Conservation (phyloP, 2,329 filamentous ascomycete genomes). For the Colletotrichum tabaci region DNA sequence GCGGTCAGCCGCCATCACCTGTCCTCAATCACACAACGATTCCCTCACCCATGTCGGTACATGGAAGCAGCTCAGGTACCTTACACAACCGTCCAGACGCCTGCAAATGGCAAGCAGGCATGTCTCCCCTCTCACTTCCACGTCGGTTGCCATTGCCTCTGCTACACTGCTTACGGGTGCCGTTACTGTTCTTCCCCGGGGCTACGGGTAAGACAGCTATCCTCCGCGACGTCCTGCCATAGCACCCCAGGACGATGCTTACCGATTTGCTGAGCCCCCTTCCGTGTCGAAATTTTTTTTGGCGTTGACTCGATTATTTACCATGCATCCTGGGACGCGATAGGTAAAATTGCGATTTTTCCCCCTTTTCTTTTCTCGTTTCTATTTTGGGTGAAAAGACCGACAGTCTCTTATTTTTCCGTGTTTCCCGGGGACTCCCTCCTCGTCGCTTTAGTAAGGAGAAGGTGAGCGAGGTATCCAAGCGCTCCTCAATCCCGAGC, state of each 20-base stretch:
- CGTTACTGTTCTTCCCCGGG: constrained; percentile 19
- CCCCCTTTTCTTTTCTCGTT: not conserved
- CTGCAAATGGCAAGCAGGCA: constrained; percentile 23
- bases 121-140: not conserved
- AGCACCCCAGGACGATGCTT: constrained; percentile 14
- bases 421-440: constrained; percentile 25
- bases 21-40: constrained; percentile 13
- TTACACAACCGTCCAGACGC: constrained; percentile 36
- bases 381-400: constrained; percentile 10
- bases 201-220: constrained; percentile 15
- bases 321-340: constrained; percentile 1
- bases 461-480: constrained; percentile 13
- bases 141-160: constrained; percentile 30
- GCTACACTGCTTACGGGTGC: constrained; percentile 29
- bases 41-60: constrained; percentile 37
- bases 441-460: constrained; percentile 14
- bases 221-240: constrained; percentile 8
- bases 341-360: constrained; percentile 19
- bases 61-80: constrained; percentile 35
- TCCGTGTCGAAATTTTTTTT: constrained; percentile 19
- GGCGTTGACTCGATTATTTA: constrained; percentile 2
- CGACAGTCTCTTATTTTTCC: constrained; percentile 10
- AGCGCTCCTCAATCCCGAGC: constrained; percentile 1
- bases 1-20: constrained; percentile 28
- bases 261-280: constrained; percentile 14